Evolutionary conservation across 2,329 filamentous ascomycete species (phyloP).

Genomic region (Colletotrichum lupini): DNA sequence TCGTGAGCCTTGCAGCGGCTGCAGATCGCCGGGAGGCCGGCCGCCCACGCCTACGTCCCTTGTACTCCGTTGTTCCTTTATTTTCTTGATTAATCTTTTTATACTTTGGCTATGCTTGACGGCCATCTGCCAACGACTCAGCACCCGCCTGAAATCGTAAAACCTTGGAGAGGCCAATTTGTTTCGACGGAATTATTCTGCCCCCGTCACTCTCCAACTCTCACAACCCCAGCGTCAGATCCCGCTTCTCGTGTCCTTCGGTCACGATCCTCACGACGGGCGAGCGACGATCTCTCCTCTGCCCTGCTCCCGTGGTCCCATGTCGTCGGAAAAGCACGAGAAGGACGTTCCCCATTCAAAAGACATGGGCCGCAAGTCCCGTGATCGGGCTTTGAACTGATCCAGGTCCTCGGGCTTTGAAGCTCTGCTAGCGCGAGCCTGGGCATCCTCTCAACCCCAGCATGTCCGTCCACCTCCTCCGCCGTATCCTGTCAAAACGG

Average conservation of each 20-base stretch:
- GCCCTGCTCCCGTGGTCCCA: neutral
- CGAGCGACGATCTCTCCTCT: constrained; percentile 3
- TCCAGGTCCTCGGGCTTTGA: constrained; percentile 26
- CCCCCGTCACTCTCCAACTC: neutral
- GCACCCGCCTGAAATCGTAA: constrained; percentile 1
- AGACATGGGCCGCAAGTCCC: constrained; percentile 8
- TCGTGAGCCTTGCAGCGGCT: constrained; percentile 18
- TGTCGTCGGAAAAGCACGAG: neutral
- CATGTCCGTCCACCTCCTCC: neutral
- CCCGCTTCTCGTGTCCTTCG: neutral
- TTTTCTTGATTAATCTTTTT: neutral
- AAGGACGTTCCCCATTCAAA: neutral
- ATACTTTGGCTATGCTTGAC: constrained; percentile 16
- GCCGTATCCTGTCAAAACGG: constrained; percentile 19
- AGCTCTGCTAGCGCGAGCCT: constrained; percentile 11
- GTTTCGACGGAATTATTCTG: constrained; percentile 24
- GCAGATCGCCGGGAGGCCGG: constrained; percentile 18
- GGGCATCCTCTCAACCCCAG: constrained; percentile 4
- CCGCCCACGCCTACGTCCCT: constrained; percentile 12
- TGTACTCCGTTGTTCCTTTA: neutral
- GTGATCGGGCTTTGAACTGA: constrained; percentile 25
- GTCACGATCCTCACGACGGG: neutral
- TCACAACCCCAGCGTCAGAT: neutral
- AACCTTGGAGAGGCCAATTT: neutral
- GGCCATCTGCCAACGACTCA: constrained; percentile 22